Conservation (phyloP, 495 filamentous ascomycete species). For the Hypoxylon fragiforme region DNA sequence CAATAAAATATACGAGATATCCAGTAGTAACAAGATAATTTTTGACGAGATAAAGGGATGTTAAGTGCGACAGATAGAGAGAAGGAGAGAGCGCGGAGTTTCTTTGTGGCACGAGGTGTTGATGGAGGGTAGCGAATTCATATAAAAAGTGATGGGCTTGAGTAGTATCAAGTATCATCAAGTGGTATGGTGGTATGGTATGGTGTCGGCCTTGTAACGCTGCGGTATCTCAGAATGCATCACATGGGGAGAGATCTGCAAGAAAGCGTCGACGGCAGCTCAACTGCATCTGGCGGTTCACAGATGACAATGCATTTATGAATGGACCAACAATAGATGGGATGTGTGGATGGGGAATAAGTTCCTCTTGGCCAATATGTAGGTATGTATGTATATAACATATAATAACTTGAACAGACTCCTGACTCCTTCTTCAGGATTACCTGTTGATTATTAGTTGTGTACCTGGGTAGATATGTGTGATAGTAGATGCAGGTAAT, state of each 20-base stretch:
- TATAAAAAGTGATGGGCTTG: slow-evolving; percentile 10
- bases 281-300: slow-evolving; percentile 13
- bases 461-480: too few relatives aligned
- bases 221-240: slow-evolving; percentile 6
- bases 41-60: slow-evolving; percentile 1
- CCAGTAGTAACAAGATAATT: not conserved
- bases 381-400: not conserved
- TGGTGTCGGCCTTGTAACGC: slow-evolving; percentile 19
- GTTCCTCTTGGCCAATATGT: slow-evolving; percentile 1
- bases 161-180: not conserved
- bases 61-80: slow-evolving; percentile 23
- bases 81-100: slow-evolving; percentile 26
- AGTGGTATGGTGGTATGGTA: slow-evolving; percentile 9
- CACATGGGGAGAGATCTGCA: slow-evolving; percentile 20
- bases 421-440: slow-evolving; percentile 1
- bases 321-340: slow-evolving; percentile 7
- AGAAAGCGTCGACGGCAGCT: not conserved
- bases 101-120: slow-evolving; percentile 3
- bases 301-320: slow-evolving; percentile 2
- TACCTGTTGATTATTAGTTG: not conserved
- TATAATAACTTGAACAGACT: not conserved
- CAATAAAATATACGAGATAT: not conserved
- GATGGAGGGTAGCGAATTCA: slow-evolving; percentile 25
- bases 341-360: slow-evolving; percentile 1
- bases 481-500: too few relatives aligned